These are phyloP conservation scores for Rhododendron molle DNA, from an alignment of 148 eudicot species.

Conservation along the genomic window DNA sequence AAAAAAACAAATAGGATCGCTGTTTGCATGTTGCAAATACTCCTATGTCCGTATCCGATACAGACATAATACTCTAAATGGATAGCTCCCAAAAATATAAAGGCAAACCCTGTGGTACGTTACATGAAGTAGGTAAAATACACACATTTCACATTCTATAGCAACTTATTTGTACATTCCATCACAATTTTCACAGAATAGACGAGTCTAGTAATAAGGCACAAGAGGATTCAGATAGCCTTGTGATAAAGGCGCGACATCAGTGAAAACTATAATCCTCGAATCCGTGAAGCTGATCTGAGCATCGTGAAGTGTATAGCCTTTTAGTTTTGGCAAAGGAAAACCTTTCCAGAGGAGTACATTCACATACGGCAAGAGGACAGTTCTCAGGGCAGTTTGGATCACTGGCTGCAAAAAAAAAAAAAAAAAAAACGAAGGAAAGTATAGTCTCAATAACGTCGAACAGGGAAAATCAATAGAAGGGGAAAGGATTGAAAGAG, in stretches of 20 bases:
- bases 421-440: constrained; percentile 7
- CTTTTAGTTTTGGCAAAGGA: constrained; percentile 60
- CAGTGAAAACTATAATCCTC: constrained; percentile 48
- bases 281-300: constrained; percentile 42
- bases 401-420: constrained; percentile 60
- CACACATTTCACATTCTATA: not conserved
- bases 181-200: not conserved
- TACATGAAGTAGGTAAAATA: too few relatives aligned
- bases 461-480: not conserved
- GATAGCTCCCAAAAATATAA: too few relatives aligned
- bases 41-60: too few relatives aligned
- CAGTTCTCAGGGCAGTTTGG: constrained; percentile 41
- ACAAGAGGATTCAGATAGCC: not conserved
- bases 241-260: constrained; percentile 23
- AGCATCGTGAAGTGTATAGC: constrained; percentile 60
- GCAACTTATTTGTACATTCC: not conserved
- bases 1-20: too few relatives aligned
- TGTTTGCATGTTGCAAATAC: too few relatives aligned
- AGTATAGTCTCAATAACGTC: too few relatives aligned
- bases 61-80: too few relatives aligned
- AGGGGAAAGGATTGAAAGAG: not conserved
- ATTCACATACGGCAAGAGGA: constrained; percentile 61
- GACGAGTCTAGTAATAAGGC: not conserved
- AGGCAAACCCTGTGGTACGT: too few relatives aligned
- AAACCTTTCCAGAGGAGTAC: constrained; percentile 44